These are phyloP conservation scores for Rhodotorula sp. DNA, from an alignment of 1,284 basidiomycete genomes.

Conservation along the genomic window DNA sequence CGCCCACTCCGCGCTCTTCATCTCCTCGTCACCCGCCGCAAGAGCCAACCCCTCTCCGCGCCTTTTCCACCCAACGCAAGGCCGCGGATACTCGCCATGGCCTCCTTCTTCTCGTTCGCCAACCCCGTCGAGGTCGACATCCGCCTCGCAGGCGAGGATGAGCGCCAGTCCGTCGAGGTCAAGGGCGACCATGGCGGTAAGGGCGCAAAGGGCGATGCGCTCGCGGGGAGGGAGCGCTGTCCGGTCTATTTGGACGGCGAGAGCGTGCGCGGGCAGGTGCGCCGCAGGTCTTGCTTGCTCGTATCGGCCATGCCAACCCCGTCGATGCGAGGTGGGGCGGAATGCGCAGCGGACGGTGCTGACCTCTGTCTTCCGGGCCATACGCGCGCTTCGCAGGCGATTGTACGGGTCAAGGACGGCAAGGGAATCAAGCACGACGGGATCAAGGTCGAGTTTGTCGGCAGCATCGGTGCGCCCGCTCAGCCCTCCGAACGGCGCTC, in stretches of 20 bases:
- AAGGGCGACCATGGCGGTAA: constrained; percentile 63
- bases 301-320: accelerated
- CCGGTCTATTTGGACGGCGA: constrained; percentile 97
- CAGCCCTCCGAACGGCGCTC: background rate
- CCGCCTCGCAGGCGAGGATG: constrained; percentile 80
- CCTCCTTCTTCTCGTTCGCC: constrained; percentile 66
- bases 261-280: constrained; percentile 78
- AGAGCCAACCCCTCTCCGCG: too few relatives aligned
- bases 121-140: constrained; percentile 90
- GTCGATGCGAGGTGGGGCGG: background rate
- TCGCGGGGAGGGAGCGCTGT: constrained; percentile 65
- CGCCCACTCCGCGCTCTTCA: too few relatives aligned
- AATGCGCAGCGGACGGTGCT: background rate
- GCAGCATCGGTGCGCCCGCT: constrained; percentile 78
- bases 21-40: background rate
- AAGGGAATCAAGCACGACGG: constrained; percentile 95
- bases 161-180: constrained; percentile 70
- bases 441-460: constrained; percentile 96
- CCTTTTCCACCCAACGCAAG: background rate
- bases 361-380: background rate
- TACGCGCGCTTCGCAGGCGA: constrained; percentile 60
- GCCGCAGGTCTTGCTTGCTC: constrained; percentile 47
- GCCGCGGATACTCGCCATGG: constrained; percentile 5
- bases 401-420: constrained; percentile 86
- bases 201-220: constrained; percentile 54